Base-by-base conservation (phyloP, 176 grass and related monocot genomes). In the Alopecurus myosuroides region DNA sequence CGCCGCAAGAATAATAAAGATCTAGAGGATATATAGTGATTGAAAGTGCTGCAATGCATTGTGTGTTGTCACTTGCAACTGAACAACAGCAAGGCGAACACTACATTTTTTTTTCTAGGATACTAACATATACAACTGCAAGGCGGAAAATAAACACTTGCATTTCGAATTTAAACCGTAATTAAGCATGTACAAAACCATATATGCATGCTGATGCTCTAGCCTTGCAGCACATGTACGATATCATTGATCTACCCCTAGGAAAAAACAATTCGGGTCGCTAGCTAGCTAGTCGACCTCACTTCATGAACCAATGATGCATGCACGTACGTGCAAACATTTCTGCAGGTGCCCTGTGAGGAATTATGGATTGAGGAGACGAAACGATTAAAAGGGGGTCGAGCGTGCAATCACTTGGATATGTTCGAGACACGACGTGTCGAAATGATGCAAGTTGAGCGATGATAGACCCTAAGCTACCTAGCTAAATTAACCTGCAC, bases 321-420 rank as follows among this genome's bases (percentile, higher is more conserved):
- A 76, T 10, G 33, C 51, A 33, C 88, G 76, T 28, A 62, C 70
- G 26, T 9, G 18, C 44, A 15, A 42, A 45, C 71, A 51, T 51
- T 68, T 76, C 10, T 48, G 37, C n/a, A n/a, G n/a, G 30, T 61
- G 46, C 20, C 65, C 52, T 55, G 17, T 64, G 64, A 14, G 80
- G 9, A 34, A 51, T 49, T 56, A 46, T 82, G 76, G 89, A 82
- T 82, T 71, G 77, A 81, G 35, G 46, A 13, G 64, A 91, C 78
- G 48, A 88, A 58, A 82, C 77, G 1, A 88, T 64, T 72, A 53
- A 56, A 76, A 40, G 51, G 14, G 26, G 69, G 45, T 85, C 29
- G 28, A 75, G 36, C 77, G 15, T 35, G 29, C 87, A 75, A 85
- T 88, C 85, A 39, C 70, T 48, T 81, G 33, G 50, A 63, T 61